Base-by-base conservation (phyloP, 148 eudicot genomes). In the Arbutus unedo region DNA sequence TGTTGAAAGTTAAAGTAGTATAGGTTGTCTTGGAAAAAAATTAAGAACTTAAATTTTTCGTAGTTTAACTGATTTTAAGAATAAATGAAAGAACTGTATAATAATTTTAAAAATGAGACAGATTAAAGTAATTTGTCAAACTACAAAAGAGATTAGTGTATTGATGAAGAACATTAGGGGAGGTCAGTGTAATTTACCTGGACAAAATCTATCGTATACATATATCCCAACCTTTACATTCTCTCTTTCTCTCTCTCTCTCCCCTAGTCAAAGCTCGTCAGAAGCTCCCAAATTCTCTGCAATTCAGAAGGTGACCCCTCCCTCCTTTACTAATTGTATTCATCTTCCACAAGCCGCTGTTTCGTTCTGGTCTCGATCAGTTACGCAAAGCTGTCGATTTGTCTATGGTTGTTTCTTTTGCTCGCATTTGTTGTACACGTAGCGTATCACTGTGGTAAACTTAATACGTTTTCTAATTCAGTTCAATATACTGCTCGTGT, bases 251-350 rank as follows among this genome's bases (percentile, higher is more conserved):
- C 59, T 74, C 54, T 25, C 15, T 41, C 49, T 54, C 21, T 3
- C 23, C 16, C 49, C 7, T 45, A 47, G 81, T 80, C 82, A 67
- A 80, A 49, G 68, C 81, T 43, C 51, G 38, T 31, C 56, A 41
- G 76, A 51, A 18, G 75, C 62, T 67, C 76, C 62, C 82, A 80
- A 80, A 67, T 49, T 49, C 19, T 50, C 44, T 66, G 71, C 60
- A 55, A 77, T 54, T 77, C 48, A 54, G 47, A 55, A 77, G 79
- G 79, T 77, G 48, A 38, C 64, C 45, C 62, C 48, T 76, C 79
- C 16, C 48, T 15, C 21, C 4, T 31, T 77, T 44, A 31, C 48
- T 6, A 54, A 14, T 54, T 55, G 64, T 16, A 51, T 53, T 76
- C 47, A 6, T 54, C 43, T 53, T 31, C 15, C 45, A 3, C 78